These are phyloP conservation scores for Colletotrichum incanum DNA, from an alignment of 2,329 filamentous ascomycete species.

Conservation along the genomic window DNA sequence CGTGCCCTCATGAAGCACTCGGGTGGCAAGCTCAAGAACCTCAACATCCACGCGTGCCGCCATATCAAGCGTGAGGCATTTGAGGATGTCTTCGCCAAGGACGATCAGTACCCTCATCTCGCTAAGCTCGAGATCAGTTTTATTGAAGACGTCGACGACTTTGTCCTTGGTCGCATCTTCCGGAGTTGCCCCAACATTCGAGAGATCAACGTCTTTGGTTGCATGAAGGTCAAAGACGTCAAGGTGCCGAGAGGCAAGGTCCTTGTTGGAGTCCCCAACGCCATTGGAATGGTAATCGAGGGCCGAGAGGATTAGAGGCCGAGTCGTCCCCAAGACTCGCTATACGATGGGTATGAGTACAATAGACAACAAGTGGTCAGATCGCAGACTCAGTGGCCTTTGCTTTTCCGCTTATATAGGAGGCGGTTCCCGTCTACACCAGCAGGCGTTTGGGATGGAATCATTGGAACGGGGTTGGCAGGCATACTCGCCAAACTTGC, in stretches of 20 bases:
- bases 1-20: conserved; percentile 89
- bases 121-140: conserved; percentile 84
- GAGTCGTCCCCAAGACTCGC: neutral
- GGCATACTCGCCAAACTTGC: neutral
- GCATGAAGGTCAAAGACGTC: conserved; percentile 72
- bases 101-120: conserved; percentile 77
- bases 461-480: neutral
- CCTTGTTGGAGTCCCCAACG: conserved; percentile 72
- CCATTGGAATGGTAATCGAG: conserved; percentile 73
- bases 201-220: conserved; percentile 75
- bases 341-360: too few species aligned
- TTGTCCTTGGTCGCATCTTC: conserved; percentile 76
- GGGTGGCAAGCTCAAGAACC: conserved; percentile 72
- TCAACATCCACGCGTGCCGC: conserved; percentile 89
- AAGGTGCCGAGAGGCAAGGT: conserved; percentile 70
- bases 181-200: conserved; percentile 73
- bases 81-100: conserved; percentile 78
- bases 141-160: conserved; percentile 77
- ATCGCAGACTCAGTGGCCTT: neutral
- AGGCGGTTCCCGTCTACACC: neutral
- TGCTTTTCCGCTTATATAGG: neutral
- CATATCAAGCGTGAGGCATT: conserved; percentile 84
- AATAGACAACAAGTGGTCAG: neutral
- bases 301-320: conserved; percentile 49
- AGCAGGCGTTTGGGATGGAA: conserved; percentile 6